Percentiles rank a stretch among this genome's conserved stretches.
Evolutionary conservation across 2,329 filamentous ascomycete genomes (phyloP).

Genomic region (Drechslera avenae): DNA sequence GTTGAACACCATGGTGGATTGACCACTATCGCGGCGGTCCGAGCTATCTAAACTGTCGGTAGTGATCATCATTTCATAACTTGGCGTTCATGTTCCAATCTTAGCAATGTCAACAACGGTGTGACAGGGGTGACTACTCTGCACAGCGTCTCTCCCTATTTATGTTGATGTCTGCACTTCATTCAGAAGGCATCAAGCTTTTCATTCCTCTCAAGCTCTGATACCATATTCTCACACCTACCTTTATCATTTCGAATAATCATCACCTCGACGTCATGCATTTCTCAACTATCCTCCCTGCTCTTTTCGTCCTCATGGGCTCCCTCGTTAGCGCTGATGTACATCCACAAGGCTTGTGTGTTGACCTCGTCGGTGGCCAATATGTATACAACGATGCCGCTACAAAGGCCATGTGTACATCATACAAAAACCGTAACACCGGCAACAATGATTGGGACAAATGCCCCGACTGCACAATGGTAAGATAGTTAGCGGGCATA

Average conservation of each 20-base stretch:
- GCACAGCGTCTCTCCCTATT: neutral
- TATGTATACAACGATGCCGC: conserved; percentile 31
- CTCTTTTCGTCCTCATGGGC: conserved; percentile 16
- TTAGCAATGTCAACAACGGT: neutral
- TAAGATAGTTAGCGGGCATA: conserved; percentile 6
- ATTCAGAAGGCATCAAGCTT: neutral
- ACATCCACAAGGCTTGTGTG: conserved; percentile 29
- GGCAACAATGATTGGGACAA: conserved; percentile 33
- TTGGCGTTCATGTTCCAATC: neutral
- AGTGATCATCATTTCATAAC: conserved; percentile 14
- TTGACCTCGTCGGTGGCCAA: conserved; percentile 22
- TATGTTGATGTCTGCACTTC: neutral
- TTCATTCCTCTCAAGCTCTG: neutral
- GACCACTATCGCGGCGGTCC: neutral
- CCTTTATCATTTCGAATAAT: neutral
- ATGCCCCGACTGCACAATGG: conserved; percentile 37
- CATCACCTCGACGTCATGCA: conserved; percentile 23
- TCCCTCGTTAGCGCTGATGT: conserved; percentile 26
- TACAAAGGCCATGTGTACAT: conserved; percentile 26
- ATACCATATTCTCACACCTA: neutral
- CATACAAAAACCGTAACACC: conserved; percentile 34
- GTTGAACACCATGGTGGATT: neutral
- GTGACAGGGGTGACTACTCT: neutral
- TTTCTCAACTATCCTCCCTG: conserved; percentile 19
- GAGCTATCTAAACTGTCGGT: conserved; percentile 14